These are phyloP conservation scores for Chenopodium album DNA, from an alignment of 148 eudicot species.

Conservation along the genomic window DNA sequence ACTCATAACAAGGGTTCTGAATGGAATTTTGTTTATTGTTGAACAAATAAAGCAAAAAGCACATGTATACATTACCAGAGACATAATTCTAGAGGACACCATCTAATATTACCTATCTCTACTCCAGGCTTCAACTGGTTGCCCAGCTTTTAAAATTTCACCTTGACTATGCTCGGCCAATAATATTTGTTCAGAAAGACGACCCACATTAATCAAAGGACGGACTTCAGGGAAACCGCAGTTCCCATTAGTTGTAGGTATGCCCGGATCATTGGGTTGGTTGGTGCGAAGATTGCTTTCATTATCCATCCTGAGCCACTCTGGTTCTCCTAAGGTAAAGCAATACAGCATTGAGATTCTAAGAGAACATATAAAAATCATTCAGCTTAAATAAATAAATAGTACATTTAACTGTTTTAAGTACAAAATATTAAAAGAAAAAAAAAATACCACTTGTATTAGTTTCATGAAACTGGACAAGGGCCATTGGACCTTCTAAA, in stretches of 20 bases:
- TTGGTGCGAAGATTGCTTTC: neutral
- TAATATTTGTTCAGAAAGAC: constrained; percentile 33
- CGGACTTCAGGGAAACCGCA: constrained; percentile 29
- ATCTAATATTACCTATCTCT: constrained; percentile 30
- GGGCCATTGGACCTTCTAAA: constrained; percentile 34
- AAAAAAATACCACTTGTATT: constrained; percentile 21
- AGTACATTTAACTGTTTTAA: neutral
- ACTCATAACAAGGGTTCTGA: too few relatives aligned
- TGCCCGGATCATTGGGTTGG: neutral
- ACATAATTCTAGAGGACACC: neutral
- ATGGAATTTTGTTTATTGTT: neutral
- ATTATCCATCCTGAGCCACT: constrained; percentile 34
- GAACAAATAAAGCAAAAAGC: neutral
- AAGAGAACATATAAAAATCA: neutral
- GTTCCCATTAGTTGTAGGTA: constrained; percentile 10
- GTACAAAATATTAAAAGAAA: neutral
- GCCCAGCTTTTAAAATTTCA: constrained; percentile 32
- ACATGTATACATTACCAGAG: neutral
- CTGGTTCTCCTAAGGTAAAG: constrained; percentile 25
- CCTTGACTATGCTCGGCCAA: constrained; percentile 11
- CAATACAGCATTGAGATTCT: neutral
- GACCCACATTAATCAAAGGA: constrained; percentile 29
- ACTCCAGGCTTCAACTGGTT: constrained; percentile 33
- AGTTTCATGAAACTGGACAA: constrained; percentile 26
- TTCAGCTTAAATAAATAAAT: neutral